Conservation (phyloP, 352 stramenopile species). For the Globisporangium apiculatum region DNA sequence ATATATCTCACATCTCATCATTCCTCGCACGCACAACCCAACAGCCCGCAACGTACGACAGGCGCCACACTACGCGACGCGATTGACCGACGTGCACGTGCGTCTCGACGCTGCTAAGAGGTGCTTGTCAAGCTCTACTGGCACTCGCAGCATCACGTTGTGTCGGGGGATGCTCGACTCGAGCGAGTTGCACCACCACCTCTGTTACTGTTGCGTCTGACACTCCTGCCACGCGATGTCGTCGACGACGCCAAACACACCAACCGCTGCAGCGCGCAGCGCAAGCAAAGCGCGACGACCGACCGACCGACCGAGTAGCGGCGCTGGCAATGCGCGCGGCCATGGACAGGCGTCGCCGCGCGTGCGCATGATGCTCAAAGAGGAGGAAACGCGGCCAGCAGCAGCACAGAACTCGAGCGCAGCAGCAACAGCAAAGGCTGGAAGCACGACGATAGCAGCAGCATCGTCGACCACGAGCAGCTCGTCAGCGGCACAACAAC, state of each 20-base stretch:
- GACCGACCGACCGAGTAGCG: conserved; percentile 13
- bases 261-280: conserved; percentile 1
- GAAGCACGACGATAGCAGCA: neutral
- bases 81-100: too few relatives aligned
- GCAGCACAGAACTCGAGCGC: neutral
- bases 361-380: conserved; percentile 14
- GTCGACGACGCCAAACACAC: conserved; percentile 1
- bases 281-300: conserved; percentile 15
- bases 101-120: too few relatives aligned
- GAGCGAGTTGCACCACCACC: neutral
- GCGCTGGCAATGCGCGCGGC: neutral
- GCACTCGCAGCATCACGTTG: too few relatives aligned
- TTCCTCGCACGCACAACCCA: too few relatives aligned
- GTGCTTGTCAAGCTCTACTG: too few relatives aligned
- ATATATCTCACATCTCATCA: too few relatives aligned
- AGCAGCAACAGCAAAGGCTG: neutral
- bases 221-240: neutral
- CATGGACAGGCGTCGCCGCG: conserved; percentile 15
- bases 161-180: neutral
- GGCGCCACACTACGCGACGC: too few relatives aligned
- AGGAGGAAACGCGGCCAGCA: conserved; percentile 8
- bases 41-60: too few relatives aligned
- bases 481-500: too few relatives aligned
- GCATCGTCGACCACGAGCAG: neutral
- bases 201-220: neutral